Conservation (phyloP, 495 filamentous ascomycete genomes). For the Penicillium waksmanii region DNA sequence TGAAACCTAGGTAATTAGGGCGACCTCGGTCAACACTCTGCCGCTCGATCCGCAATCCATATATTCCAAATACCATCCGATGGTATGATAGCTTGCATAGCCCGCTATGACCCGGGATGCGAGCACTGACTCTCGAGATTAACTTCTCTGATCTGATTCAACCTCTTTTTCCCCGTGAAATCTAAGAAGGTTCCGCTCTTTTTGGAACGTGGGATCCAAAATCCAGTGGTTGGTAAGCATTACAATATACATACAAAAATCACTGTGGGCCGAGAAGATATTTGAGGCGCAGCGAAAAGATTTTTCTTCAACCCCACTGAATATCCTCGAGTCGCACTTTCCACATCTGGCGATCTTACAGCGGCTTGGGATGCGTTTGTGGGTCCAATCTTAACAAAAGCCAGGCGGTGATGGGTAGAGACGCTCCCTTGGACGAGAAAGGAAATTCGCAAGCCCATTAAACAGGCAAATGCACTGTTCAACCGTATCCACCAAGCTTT, state of each 20-base stretch:
- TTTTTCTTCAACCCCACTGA: neutral
- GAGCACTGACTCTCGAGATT: no score
- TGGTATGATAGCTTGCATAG: no score
- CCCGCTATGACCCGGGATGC: no score
- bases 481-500: slow-evolving; percentile 1
- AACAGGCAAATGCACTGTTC: slow-evolving; percentile 1
- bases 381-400: neutral
- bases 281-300: slow-evolving; percentile 5
- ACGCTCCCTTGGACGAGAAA: neutral
- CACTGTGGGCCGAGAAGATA: neutral
- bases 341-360: neutral
- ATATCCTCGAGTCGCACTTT: neutral
- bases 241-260: neutral
- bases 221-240: no score
- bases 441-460: neutral
- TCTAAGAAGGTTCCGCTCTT: no score
- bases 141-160: no score
- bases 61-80: no score
- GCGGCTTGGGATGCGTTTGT: neutral
- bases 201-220: no score
- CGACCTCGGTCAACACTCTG: neutral
- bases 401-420: neutral
- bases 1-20: neutral
- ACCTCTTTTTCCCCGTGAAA: no score
- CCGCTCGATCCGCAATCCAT: neutral